Evolutionary conservation across 192 early-diverging fungal species (phyloP), one percentile per base, ranked within the genome.

Genomic region (Entophlyctis luteolus): DNA sequence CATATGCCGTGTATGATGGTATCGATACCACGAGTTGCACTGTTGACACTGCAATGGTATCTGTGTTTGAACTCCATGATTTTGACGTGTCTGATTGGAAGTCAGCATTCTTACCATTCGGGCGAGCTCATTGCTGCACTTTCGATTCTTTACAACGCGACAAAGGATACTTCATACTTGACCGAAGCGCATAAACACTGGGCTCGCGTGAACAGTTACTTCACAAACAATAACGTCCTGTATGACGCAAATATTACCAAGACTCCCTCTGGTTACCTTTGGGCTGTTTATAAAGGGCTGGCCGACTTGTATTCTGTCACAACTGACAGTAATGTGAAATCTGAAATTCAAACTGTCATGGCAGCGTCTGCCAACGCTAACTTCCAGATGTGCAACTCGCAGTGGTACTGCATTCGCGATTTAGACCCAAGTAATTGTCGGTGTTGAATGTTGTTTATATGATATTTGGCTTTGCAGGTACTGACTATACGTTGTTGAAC

Each of bases 91-190:
- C n/a, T n/a, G n/a, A n/a, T n/a, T n/a, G n/a, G n/a, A n/a, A n/a
- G n/a, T n/a, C n/a, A n/a, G n/a, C n/a, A 29, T 27, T 28, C n/a
- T 5, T 71, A 71, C 70, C 70, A 71, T 28, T 32, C 35, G 35
- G 70, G 59, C 22, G 70, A 54, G 32, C 35, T 71, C 8, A 55
- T 71, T 5, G 18, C 49, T 28, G 70, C 35, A 20, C 34, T 55
- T 12, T 25, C 70, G 6, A 4, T 14, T 31, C 6, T 71, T 6
- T 71, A 55, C 53, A 47, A 71, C 10, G 20, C 35, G n/a, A 71
- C 70, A 10, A 37, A 54, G 4, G 22, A 71, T 16, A n/a, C 33
- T n/a, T 55, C 10, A 3, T 71, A 71, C 33, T 18, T 65, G 14
- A 23, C 18, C 8, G 59, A 71, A 57, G 70, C 70, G 3, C 68